These are phyloP conservation scores for Lactifluus volemus DNA, from an alignment of 768 basidiomycete species.

Conservation along the genomic window DNA sequence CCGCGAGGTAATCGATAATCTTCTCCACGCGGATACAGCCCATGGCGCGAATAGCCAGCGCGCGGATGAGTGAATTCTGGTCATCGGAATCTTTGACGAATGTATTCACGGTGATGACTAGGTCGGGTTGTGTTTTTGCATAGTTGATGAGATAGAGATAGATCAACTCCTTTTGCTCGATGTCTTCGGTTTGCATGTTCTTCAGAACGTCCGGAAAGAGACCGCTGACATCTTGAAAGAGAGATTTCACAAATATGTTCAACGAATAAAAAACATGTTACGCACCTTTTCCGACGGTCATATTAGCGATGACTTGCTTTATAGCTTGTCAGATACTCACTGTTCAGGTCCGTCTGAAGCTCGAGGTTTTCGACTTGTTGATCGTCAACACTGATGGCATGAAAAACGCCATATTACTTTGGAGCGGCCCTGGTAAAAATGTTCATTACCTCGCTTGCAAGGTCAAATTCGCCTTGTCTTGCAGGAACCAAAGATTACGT, in stretches of 20 bases:
- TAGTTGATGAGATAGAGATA: constrained; percentile 99
- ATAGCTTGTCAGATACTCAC: constrained; percentile 93
- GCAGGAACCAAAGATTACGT: too few relatives aligned
- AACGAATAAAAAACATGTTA: neutral
- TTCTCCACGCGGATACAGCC: constrained; percentile 95
- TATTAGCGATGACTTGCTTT: constrained; percentile 94
- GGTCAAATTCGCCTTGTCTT: too few relatives aligned
- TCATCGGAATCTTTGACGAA: constrained; percentile 96
- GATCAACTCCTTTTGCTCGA: constrained; percentile 99
- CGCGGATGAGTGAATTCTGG: constrained; percentile 92
- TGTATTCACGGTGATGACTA: constrained; percentile 99
- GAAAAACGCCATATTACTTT: constrained; percentile 14
- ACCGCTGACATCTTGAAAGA: constrained; percentile 75
- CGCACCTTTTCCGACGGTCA: constrained; percentile 96
- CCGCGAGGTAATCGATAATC: constrained; percentile 98
- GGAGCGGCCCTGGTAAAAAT: constrained; percentile 6
- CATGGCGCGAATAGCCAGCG: constrained; percentile 97
- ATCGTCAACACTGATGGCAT: neutral
- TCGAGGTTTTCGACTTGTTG: constrained; percentile 87
- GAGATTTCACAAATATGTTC: neutral
- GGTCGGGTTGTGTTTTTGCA: constrained; percentile 96
- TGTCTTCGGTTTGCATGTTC: constrained; percentile 99
- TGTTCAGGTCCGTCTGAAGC: constrained; percentile 89
- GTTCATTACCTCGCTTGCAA: too few relatives aligned
- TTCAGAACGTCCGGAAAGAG: constrained; percentile 97